A percentile compares a stretch with the other conserved stretches of the same genome.
Conservation (phyloP, 371 early-diverging fungal genomes). For the Lichtheimia ramosa region DNA sequence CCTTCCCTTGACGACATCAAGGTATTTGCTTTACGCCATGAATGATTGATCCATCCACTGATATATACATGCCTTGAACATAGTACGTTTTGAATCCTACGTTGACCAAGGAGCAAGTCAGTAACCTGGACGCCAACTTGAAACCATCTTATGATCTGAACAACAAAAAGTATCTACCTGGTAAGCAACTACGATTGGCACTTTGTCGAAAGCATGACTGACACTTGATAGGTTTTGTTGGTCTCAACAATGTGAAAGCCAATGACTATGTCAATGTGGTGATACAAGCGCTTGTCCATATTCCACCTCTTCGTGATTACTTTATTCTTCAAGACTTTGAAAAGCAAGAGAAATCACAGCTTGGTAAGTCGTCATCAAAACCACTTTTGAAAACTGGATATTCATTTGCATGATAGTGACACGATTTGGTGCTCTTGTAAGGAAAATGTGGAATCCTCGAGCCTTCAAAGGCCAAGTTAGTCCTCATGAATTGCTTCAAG, state of each 20-base stretch:
- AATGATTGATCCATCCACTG: background rate
- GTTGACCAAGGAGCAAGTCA: conserved; percentile 74
- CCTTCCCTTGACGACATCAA: conserved; percentile 91
- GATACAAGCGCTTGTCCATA: conserved; percentile 89
- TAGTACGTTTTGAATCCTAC: conserved; percentile 86
- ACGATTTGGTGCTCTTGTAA: conserved; percentile 76
- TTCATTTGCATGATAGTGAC: conserved; percentile 48
- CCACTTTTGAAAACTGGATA: background rate
- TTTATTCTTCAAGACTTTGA: conserved; percentile 75
- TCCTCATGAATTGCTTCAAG: conserved; percentile 94
- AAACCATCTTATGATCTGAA: conserved; percentile 80
- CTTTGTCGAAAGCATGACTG: background rate
- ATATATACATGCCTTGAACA: background rate
- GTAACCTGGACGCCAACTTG: conserved; percentile 60
- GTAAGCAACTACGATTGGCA: conserved; percentile 29
- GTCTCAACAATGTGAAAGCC: conserved; percentile 94
- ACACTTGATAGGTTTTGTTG: conserved; percentile 77
- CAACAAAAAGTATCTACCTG: conserved; percentile 86
- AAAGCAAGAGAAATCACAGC: conserved; percentile 51
- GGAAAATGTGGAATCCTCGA: conserved; percentile 93
- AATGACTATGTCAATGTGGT: conserved; percentile 96
- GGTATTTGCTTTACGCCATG: conserved; percentile 35
- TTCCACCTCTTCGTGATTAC: conserved; percentile 84
- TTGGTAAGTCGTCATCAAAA: conserved; percentile 31
- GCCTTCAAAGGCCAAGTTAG: conserved; percentile 96